Base-by-base conservation (phyloP, 2,329 filamentous ascomycete genomes). In the Alternaria metachromatica region DNA sequence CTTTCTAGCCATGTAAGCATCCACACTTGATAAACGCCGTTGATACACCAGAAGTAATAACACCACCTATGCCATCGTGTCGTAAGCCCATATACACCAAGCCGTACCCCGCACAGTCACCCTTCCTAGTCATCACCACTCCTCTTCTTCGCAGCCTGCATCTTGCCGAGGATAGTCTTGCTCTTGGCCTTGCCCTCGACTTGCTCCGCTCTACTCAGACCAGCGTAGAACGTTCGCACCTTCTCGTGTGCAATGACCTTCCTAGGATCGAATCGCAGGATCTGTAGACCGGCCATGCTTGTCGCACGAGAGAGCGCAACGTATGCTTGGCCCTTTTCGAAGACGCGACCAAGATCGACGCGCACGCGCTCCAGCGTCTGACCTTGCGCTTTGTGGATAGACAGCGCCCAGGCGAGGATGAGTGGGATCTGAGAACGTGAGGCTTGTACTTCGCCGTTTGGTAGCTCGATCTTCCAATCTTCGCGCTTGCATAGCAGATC, bases 251-350 rank as follows among this genome's bases (percentile, higher is more conserved):
- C 96, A 89, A 97, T 94, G 25, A 99, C 95, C 81, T 96, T 98
- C 65, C 84, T 87, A 69, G 93, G 92, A 73, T 97, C 92, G 73
- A 99, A 99, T 37, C 93, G 87, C 53, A 95, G 80, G 12, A 99
- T 94, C 76, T 97, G 93, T 20, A 99, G 83, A 1, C 96, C 96
- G 18, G 89, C 87, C 82, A 97, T 94, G 62, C 87, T 92, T 2
- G 93, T 97, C 13, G 96, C 96, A 80, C 96, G 92, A 84, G 93
- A 97, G 13, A 99, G 88, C 55, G 96, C 96, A 55, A 99, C 96
- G 76, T 99, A 99, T 6, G 96, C 96, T 80, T 99, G 96, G 0
- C 96, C 96, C 80, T 97, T 97, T 78, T 99, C 96, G 73, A 99
- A 99, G 1, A 97, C 92, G 65, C 89, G 91, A 28, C 93, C 92